Evolutionary conservation across 2,329 filamentous ascomycete species (phyloP).

Genomic region (Diaporthe velutina): DNA sequence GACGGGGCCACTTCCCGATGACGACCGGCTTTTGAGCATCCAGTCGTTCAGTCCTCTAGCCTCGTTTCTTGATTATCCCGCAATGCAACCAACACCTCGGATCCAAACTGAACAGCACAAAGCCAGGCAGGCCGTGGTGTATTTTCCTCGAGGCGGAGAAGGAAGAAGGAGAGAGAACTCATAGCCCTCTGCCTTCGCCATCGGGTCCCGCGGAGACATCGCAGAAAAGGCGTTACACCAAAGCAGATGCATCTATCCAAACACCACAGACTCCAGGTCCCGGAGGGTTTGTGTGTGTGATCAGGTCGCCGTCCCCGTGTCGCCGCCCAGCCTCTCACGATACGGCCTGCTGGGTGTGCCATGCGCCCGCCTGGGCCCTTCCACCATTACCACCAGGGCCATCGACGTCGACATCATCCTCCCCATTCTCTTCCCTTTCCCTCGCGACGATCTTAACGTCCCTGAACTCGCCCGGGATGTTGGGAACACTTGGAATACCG

Average conservation of each 20-base stretch:
- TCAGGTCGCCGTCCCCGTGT: too few relatives aligned
- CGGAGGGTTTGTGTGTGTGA: neutral
- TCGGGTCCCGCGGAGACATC: neutral
- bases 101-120: neutral
- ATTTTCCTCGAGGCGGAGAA: neutral
- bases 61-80: neutral
- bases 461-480: slow-evolving; percentile 53
- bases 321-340: neutral
- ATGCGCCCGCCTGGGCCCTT: slow-evolving; percentile 10
- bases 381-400: slow-evolving; percentile 7
- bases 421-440: slow-evolving; percentile 18
- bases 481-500: slow-evolving; percentile 60
- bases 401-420: neutral
- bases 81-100: neutral
- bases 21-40: neutral
- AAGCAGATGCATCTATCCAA: slow-evolving; percentile 3
- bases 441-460: slow-evolving; percentile 31
- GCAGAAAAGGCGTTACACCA: slow-evolving; percentile 1
- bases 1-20: neutral
- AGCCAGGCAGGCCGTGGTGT: neutral
- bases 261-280: neutral
- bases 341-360: slow-evolving; percentile 11
- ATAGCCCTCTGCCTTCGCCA: neutral
- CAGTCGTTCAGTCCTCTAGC: neutral
- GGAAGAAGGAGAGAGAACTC: too few relatives aligned